Base-by-base conservation (phyloP, 2,329 filamentous ascomycete genomes). In the Beauveria brongniartii region DNA sequence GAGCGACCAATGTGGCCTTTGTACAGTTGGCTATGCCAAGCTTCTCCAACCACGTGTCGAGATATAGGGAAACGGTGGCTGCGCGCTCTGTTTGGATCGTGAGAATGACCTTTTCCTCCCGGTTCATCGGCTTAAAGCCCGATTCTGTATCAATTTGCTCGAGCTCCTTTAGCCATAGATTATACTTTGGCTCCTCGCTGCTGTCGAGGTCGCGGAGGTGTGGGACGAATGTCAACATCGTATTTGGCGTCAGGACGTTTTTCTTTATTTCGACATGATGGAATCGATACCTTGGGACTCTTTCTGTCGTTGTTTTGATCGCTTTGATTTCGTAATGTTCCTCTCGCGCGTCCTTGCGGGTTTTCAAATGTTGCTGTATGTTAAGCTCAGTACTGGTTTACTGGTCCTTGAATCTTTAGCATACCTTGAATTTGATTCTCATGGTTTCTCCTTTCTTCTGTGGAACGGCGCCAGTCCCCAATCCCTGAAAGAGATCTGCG, bases 201-300 rank as follows among this genome's bases (percentile, higher is more conserved):
- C 78, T 79, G 52, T 82, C 78, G 30, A 85, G 72, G 63, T 86
- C 83, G 58, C 81, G 77, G 55, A 85, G 70, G 68, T 85, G 82
- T 16, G 83, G 83, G 16, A 85, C 81, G 67, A 84, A 85, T 37
- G 80, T 83, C 58, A 85, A 74, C 74, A 82, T 82, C 1, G 82
- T 84, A 66, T 84, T 83, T 3, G 82, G 81, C 0, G 82, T 82
- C 34, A 85, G 74, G 41, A 85, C 79, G 61, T 85, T 85, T 67
- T 81, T 83, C 67, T 75, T 77, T 56, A 85, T 83, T 67, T 84
- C 80, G 43, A 85, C 80, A 62, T 85, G 81, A 65, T 85, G 83
- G 64, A 84, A 85, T 34, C 79, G 74, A 66, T 85, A 86, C 28
- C 73, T 72, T n/a, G 83, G 83, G 9, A 84, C 82, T n/a, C 77